These are phyloP conservation scores for Mercurialis annua DNA, from an alignment of 345 rosid species.

Conservation along the genomic window DNA sequence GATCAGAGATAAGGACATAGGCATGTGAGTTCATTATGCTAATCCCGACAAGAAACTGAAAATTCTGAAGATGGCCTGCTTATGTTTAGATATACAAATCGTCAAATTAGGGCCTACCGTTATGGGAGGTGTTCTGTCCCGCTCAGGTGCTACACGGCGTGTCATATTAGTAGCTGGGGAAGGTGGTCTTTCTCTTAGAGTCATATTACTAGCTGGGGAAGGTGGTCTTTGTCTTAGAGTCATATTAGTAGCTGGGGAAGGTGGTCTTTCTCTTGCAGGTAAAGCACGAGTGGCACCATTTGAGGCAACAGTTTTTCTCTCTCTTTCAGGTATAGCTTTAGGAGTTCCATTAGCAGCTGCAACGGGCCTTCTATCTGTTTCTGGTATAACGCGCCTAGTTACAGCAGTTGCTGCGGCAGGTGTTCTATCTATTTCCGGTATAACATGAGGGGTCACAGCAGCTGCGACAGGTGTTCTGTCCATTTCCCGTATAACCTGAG, in stretches of 20 bases:
- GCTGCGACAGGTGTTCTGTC: neutral
- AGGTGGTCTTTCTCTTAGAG: slow-evolving; percentile 3
- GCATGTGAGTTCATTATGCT: neutral
- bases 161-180: slow-evolving; percentile 9
- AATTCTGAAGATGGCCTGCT: neutral
- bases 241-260: slow-evolving; percentile 9
- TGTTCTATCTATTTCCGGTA: slow-evolving; percentile 10
- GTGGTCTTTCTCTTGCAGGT: too few relatives aligned
- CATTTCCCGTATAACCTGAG: neutral
- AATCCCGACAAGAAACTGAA: neutral
- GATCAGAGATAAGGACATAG: neutral
- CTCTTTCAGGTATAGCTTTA: slow-evolving; percentile 5
- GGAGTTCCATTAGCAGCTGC: slow-evolving; percentile 10
- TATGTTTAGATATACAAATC: neutral
- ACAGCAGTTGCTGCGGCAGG: neutral
- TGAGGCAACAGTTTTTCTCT: too few relatives aligned
- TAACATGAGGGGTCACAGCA: neutral
- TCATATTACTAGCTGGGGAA: neutral
- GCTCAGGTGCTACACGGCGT: slow-evolving; percentile 9
- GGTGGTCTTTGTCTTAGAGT: too few relatives aligned
- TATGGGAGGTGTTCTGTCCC: neutral
- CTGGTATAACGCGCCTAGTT: slow-evolving; percentile 2
- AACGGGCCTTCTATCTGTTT: slow-evolving; percentile 10
- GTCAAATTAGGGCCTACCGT: slow-evolving; percentile 24
- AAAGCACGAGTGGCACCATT: too few relatives aligned